Evolutionary conservation across 306 rosid species (phyloP).

Genomic region (Datisca glomerata): DNA sequence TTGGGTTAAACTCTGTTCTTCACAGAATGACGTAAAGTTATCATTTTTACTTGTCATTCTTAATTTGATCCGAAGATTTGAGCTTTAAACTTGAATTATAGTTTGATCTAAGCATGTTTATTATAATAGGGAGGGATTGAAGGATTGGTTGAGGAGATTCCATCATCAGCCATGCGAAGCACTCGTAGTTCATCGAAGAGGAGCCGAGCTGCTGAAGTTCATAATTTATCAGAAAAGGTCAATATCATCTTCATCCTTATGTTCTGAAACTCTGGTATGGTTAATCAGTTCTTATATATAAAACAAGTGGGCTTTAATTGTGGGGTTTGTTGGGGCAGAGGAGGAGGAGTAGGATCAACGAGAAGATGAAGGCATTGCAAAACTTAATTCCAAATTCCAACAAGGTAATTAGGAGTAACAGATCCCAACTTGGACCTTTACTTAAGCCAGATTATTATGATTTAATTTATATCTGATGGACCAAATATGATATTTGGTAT

Average conservation of each 20-base stretch:
- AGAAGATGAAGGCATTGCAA: slow-evolving; percentile 93
- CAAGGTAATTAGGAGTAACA: slow-evolving; percentile 32
- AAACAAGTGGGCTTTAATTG: slow-evolving; percentile 4
- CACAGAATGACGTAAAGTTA: too few species aligned
- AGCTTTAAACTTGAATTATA: too few species aligned
- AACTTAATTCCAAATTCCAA: slow-evolving; percentile 90
- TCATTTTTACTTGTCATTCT: too few species aligned
- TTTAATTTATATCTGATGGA: too few species aligned
- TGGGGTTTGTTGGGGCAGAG: slow-evolving; percentile 43
- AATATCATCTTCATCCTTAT: neutral
- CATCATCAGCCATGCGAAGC: slow-evolving; percentile 24
- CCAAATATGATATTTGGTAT: neutral
- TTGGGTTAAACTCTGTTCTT: too few species aligned
- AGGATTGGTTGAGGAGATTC: slow-evolving; percentile 53
- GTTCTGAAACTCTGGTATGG: neutral
- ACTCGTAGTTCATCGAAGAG: slow-evolving; percentile 67
- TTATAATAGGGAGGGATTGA: slow-evolving; percentile 69
- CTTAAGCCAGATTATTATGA: too few species aligned
- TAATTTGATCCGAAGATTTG: too few species aligned
- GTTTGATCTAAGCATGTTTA: too few species aligned
- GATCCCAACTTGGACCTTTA: neutral
- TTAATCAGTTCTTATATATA: neutral
- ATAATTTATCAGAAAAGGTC: slow-evolving; percentile 94
- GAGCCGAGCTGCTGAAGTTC: slow-evolving; percentile 98
- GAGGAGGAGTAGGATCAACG: slow-evolving; percentile 94